A percentile compares a stretch with the other conserved stretches of the same genome.
phyloP scores from a whole-genome alignment of 179 eudicot species.

The Beta macrorhiza region DNA sequence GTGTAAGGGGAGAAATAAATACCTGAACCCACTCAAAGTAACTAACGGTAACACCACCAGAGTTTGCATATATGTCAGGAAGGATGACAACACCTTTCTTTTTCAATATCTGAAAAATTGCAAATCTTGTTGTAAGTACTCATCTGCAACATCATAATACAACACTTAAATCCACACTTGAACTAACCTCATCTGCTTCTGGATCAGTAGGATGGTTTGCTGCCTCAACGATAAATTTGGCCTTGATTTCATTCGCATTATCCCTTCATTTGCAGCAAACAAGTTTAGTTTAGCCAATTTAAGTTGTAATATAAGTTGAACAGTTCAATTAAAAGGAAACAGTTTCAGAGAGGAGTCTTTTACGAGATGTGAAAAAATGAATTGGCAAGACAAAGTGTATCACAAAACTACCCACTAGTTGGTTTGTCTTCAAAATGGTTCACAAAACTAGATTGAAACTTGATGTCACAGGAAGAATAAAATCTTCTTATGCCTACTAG shows the following conservation, averaged over 20 bases:
- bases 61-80: conserved; percentile 94
- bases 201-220: conserved; percentile 99
- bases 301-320: neutral
- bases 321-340: neutral
- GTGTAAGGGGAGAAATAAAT: conserved; percentile 10
- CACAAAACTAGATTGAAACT: neutral
- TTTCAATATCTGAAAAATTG: conserved; percentile 61
- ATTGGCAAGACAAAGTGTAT: neutral
- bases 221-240: conserved; percentile 87
- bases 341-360: neutral
- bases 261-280: conserved; percentile 51
- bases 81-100: conserved; percentile 87
- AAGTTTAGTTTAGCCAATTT: neutral
- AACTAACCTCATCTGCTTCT: conserved; percentile 91
- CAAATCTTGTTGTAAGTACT: conserved; percentile 2
- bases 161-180: neutral
- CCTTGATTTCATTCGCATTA: conserved; percentile 87
- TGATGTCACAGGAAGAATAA: neutral
- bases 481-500: neutral
- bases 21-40: conserved; percentile 99
- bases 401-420: neutral
- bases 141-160: conserved; percentile 1
- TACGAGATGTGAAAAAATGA: neutral
- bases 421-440: neutral
- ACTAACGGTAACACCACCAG: conserved; percentile 97